Evolutionary conservation across 139 green algal genomes (phyloP), one percentile per base, ranked within the genome.

Genomic region (Marvania coccoides): DNA sequence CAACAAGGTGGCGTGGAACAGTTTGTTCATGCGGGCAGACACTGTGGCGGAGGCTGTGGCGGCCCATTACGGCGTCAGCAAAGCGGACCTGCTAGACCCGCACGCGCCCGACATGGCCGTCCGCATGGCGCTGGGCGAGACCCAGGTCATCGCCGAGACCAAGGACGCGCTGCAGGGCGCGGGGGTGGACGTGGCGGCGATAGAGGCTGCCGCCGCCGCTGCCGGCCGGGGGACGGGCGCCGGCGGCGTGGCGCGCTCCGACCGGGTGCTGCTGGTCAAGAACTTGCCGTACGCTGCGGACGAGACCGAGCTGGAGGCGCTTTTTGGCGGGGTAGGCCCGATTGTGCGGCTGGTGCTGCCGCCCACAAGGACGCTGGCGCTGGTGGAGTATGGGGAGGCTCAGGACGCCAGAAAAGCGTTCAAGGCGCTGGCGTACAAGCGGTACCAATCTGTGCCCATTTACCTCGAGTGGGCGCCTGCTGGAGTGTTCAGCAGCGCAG

Each of bases 391-490:
- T 51, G 37, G 55, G 4, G 87, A 93, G 64, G 55, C 81, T 4
- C 70, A 82, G 42, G 77, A 83, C 40, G 85, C 85, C 12, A 69
- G 68, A 6, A 63, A 45, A 12, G 88, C 87, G 1, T 95, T 95
- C 79, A 83, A 91, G 63, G 62, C 67, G 0, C 77, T 98, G 5
- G 94, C 94, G 0, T 99, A 95, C 84, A 97, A 96, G 76, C 88
- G 91, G 45, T 96, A 91, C 67, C 85, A 94, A 51, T 77, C 92
- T 58, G 91, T 97, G 31, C 94, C 94, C 3, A 75, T 99, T 14
- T 99, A 98, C 80, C 72, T 99, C 12, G 92, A 99, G 74, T 99
- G 91, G 91, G 94, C 94, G 2, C 94, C 94, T 13, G 74, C 75
- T 10, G 86, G 82, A 54, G 84, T 97, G 24, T 95, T 96, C 71